Percentiles rank a stretch among this genome's conserved stretches.
Conservation (phyloP, 345 rosid species). For the Syzygium jambos region DNA sequence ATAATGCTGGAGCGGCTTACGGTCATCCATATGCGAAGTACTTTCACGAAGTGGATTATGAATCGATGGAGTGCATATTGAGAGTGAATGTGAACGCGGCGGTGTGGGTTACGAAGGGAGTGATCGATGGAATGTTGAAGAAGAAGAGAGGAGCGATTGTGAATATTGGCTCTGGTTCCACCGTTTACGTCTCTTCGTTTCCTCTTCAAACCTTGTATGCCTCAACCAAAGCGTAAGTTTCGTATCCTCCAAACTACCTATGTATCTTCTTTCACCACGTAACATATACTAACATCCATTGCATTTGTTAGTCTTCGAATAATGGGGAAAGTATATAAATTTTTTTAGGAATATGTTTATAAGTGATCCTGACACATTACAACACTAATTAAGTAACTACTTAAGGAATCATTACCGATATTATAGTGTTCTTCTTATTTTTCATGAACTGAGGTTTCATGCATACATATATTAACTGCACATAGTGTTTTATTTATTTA, state of each 20-base stretch:
- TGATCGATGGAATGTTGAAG: slow-evolving; percentile 28
- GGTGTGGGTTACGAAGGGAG: slow-evolving; percentile 25
- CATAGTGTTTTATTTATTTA: background rate
- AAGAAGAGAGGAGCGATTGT: slow-evolving; percentile 43
- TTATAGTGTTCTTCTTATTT: background rate
- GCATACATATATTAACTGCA: background rate
- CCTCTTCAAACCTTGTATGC: slow-evolving; percentile 24
- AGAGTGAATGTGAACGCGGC: slow-evolving; percentile 32
- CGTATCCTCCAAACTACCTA: background rate
- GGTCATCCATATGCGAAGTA: slow-evolving; percentile 11
- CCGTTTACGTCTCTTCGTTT: slow-evolving; percentile 13
- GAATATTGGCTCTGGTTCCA: slow-evolving; percentile 40
- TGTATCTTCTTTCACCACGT: background rate
- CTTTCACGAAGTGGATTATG: slow-evolving; percentile 31
- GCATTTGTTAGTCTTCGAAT: background rate
- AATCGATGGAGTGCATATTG: slow-evolving; percentile 17
- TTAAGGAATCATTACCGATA: background rate
- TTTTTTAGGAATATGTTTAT: background rate
- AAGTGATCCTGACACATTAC: background rate
- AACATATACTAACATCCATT: background rate
- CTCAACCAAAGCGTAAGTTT: slow-evolving; percentile 37
- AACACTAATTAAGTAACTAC: background rate
- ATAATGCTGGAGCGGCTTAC: slow-evolving; percentile 24
- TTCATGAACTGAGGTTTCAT: background rate
- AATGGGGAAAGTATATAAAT: background rate